These are phyloP conservation scores for Kluyveromyces starmeri DNA, from an alignment of 805 yeast species.

Conservation along the genomic window DNA sequence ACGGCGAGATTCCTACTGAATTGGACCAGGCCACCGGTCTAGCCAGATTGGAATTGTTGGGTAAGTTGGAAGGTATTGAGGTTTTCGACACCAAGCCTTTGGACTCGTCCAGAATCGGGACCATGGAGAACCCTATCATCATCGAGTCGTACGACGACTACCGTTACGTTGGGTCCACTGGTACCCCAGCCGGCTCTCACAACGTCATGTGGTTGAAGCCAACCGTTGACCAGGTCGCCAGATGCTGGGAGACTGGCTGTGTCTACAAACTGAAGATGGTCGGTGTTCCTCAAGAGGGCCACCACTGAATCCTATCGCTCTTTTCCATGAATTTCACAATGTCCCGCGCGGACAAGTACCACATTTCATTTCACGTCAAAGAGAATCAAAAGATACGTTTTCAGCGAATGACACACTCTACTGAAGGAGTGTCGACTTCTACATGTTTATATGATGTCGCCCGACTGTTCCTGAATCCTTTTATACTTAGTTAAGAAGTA, in stretches of 20 bases:
- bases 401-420: too few species aligned
- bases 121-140: conserved; percentile 79
- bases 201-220: conserved; percentile 88
- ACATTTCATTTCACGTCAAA: too few species aligned
- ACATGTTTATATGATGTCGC: too few species aligned
- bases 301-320: too few species aligned
- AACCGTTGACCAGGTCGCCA: conserved; percentile 68
- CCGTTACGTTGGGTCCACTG: conserved; percentile 97
- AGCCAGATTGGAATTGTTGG: conserved; percentile 91
- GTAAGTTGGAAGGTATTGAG: conserved; percentile 92
- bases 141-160: conserved; percentile 85
- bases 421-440: too few species aligned
- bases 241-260: conserved; percentile 99
- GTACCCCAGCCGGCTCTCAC: conserved; percentile 90
- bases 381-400: too few species aligned
- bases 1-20: conserved; percentile 85
- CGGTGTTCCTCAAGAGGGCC: conserved; percentile 59
- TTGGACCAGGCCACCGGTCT: conserved; percentile 97
- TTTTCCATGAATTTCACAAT: too few species aligned
- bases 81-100: conserved; percentile 84
- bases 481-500: too few species aligned
- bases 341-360: too few species aligned
- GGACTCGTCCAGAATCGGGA: conserved; percentile 82
- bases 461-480: too few species aligned
- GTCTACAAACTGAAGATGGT: conserved; percentile 82